phyloP scores from a whole-genome alignment of 1,284 basidiomycete genomes.

The Binderoboletus segoi region DNA sequence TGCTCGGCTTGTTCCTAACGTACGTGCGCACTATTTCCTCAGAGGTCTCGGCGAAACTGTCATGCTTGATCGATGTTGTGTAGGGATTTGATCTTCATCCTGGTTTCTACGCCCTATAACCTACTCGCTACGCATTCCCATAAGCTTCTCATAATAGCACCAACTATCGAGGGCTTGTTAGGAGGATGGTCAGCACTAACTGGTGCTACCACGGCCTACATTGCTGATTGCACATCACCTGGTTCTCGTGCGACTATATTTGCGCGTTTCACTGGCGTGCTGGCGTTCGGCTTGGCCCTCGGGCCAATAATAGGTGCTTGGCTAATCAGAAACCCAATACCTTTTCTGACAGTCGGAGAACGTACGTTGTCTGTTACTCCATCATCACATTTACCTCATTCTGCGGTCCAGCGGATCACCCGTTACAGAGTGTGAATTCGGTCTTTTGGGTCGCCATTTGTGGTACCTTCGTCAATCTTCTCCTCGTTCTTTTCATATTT shows the following conservation, averaged over 20 bases:
- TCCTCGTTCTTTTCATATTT: constrained; percentile 59
- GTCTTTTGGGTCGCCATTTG: constrained; percentile 61
- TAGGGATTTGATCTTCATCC: constrained; percentile 79
- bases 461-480: constrained; percentile 49
- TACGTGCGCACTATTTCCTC: constrained; percentile 41
- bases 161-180: constrained; percentile 79
- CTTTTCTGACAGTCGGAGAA: constrained; percentile 36
- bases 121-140: constrained; percentile 67
- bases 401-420: constrained; percentile 17
- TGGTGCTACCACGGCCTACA: constrained; percentile 80
- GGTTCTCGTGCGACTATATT: constrained; percentile 83
- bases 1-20: constrained; percentile 77
- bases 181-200: constrained; percentile 87
- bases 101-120: constrained; percentile 72
- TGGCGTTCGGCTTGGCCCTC: constrained; percentile 70
- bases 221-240: constrained; percentile 83
- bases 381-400: constrained; percentile 7
- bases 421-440: constrained; percentile 48
- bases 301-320: constrained; percentile 76
- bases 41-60: constrained; percentile 5
- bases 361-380: constrained; percentile 16
- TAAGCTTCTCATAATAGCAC: constrained; percentile 78
- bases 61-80: constrained; percentile 4
- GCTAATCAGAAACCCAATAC: constrained; percentile 60
- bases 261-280: constrained; percentile 74